Evolutionary conservation across 2,329 filamentous ascomycete genomes (phyloP).

Genomic region (Aspergillus sp.): DNA sequence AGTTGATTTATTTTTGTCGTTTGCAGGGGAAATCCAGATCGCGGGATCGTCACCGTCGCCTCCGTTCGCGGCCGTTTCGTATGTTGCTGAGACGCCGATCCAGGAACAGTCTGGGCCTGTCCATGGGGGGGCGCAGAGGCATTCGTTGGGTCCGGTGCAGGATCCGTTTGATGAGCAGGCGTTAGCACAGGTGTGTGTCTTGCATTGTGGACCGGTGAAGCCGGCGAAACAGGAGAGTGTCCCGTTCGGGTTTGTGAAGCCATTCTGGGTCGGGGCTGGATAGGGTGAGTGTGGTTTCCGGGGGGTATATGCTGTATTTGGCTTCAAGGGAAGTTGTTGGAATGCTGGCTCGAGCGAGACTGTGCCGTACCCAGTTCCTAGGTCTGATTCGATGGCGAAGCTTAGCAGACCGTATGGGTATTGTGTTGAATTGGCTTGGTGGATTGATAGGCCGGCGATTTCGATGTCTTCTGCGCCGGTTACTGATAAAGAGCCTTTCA

Average conservation of each 20-base stretch:
- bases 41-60: conserved; percentile 10
- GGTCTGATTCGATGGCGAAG: conserved; percentile 44
- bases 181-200: background rate
- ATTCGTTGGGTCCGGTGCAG: conserved; percentile 7
- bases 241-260: background rate
- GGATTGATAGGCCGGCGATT: conserved; percentile 43
- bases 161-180: conserved; percentile 3
- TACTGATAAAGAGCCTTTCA: conserved; percentile 39
- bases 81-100: conserved; percentile 2
- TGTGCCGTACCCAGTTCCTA: conserved; percentile 22
- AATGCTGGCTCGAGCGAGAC: conserved; percentile 7
- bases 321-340: background rate
- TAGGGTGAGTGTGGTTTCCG: background rate
- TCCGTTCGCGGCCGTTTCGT: conserved; percentile 9
- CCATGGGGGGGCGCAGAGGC: background rate
- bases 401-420: conserved; percentile 43
- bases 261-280: background rate
- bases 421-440: conserved; percentile 36
- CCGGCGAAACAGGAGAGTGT: conserved; percentile 10
- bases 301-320: conserved; percentile 1
- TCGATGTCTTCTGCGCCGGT: conserved; percentile 44
- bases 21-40: conserved; percentile 4
- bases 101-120: conserved; percentile 8
- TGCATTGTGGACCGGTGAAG: background rate
- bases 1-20: background rate